Conservation (phyloP, 176 grass and related monocot genomes). For the Paspalum notatum region DNA sequence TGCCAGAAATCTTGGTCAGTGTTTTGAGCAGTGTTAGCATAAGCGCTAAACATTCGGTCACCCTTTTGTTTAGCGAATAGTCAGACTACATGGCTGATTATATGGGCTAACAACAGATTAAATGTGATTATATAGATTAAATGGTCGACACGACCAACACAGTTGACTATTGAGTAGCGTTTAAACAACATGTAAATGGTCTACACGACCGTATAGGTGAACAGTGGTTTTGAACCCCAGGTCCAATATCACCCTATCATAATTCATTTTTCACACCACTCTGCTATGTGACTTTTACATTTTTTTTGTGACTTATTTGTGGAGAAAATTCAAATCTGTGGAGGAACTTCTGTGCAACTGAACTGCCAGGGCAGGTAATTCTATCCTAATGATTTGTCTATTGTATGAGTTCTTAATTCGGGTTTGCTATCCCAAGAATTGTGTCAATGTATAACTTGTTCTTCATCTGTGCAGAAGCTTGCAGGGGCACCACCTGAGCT, state of each 20-base stretch:
- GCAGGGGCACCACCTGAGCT: slow-evolving; percentile 58
- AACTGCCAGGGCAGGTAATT: slow-evolving; percentile 72
- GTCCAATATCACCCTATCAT: background rate
- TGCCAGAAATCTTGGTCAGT: background rate
- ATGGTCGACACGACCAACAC: too few species aligned
- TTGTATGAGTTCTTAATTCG: slow-evolving; percentile 33
- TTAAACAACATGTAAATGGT: too few species aligned
- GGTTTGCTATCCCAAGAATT: slow-evolving; percentile 10
- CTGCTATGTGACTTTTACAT: slow-evolving; percentile 15
- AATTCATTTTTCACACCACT: slow-evolving; percentile 17
- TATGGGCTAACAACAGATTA: too few species aligned
- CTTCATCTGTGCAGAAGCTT: slow-evolving; percentile 57
- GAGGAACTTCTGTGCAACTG: slow-evolving; percentile 77
- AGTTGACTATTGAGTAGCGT: too few species aligned
- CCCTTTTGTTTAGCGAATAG: too few species aligned
- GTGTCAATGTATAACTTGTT: slow-evolving; percentile 28
- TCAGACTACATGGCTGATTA: too few species aligned
- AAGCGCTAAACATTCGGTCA: too few species aligned
- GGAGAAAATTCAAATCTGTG: slow-evolving; percentile 36
- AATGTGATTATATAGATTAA: too few species aligned
- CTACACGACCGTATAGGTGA: too few species aligned
- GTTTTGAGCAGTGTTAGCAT: background rate
- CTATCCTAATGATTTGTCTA: background rate
- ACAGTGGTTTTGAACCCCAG: background rate
- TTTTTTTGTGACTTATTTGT: slow-evolving; percentile 23